Base-by-base conservation (phyloP, 768 basidiomycete genomes). In the Auricularia cornea region DNA sequence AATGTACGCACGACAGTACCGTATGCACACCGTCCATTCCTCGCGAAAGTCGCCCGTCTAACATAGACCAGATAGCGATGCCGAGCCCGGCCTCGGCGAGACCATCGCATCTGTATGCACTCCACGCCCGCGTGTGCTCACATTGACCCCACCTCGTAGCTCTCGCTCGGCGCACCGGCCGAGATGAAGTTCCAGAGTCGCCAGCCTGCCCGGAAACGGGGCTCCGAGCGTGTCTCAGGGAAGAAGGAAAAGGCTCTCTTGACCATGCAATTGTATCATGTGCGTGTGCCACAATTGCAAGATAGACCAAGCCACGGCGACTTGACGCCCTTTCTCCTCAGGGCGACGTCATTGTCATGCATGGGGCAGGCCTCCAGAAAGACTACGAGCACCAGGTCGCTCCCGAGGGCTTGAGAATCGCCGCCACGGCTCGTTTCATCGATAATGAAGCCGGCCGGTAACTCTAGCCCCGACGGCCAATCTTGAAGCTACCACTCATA, bases 331-430 rank as follows among this genome's bases (percentile, higher is more conserved):
- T 59, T n/a, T 31, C 52, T 20, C 10, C 59, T 3, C 67, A 91
- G 88, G 90, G 90, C 3, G 90, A 92, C 67, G 77, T 91, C 20
- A 72, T 92, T 60, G 81, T 91, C 11, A 92, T 91, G 90, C 85
- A 90, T 38, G 89, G 90, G 4, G 75, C 78, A 3, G 80, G 73
- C 3, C 80, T 92, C 10, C 90, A 92, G 69, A 76, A 83, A 59
- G 80, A 74, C 69, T 92, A 92, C 62, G 86, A 92, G 69, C 90
- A 92, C 65, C 87, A 86, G 5, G 90, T 92, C 3, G 72, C 87
- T 63, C 90, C 90, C 12, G 78, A 80, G 62, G 86, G 87, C 69
- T 88, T 91, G 71, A 82, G 90, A 2, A 88, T 92, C 66, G 89
- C 89, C 31, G 90, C 90, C 3, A 92, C 90, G 14, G 90, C 90